A percentile compares a stretch with the other conserved stretches of the same genome.
Evolutionary conservation across 441 rosid genomes (phyloP).

Genomic region (Omphalea diandra): DNA sequence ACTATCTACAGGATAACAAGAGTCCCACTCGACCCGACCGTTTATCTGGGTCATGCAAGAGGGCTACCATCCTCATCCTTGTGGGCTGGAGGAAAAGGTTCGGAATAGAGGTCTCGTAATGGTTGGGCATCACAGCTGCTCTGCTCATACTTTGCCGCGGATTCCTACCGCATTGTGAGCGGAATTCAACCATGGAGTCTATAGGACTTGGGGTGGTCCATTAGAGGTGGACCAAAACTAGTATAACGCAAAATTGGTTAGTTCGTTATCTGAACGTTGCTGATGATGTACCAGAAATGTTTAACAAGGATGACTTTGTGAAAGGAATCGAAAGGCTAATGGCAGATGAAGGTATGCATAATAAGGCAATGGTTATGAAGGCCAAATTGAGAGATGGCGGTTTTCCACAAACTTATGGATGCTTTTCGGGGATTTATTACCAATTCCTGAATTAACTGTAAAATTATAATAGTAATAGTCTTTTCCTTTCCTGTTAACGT

Average conservation of each 20-base stretch:
- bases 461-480: too few species aligned
- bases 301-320: slow-evolving; percentile 8
- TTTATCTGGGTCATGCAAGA: slow-evolving; percentile 41
- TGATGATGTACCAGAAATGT: background rate
- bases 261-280: background rate
- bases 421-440: background rate
- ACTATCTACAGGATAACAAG: slow-evolving; percentile 33
- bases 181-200: slow-evolving; percentile 31
- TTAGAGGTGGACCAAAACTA: slow-evolving; percentile 8
- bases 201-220: slow-evolving; percentile 15
- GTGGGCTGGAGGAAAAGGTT: background rate
- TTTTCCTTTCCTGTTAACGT: too few species aligned
- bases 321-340: slow-evolving; percentile 8
- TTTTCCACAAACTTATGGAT: slow-evolving; percentile 8
- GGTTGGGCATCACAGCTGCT: slow-evolving; percentile 19
- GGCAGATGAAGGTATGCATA: slow-evolving; percentile 10
- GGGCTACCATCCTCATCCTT: background rate
- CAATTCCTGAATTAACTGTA: too few species aligned
- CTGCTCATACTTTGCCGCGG: slow-evolving; percentile 5
- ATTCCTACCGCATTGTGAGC: slow-evolving; percentile 4
- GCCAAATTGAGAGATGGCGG: slow-evolving; percentile 6
- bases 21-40: slow-evolving; percentile 24
- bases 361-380: background rate
- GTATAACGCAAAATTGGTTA: slow-evolving; percentile 11
- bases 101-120: background rate